These are phyloP conservation scores for Thalassiosira profunda DNA, from an alignment of 108 stramenopile genomes.

Conservation along the genomic window DNA sequence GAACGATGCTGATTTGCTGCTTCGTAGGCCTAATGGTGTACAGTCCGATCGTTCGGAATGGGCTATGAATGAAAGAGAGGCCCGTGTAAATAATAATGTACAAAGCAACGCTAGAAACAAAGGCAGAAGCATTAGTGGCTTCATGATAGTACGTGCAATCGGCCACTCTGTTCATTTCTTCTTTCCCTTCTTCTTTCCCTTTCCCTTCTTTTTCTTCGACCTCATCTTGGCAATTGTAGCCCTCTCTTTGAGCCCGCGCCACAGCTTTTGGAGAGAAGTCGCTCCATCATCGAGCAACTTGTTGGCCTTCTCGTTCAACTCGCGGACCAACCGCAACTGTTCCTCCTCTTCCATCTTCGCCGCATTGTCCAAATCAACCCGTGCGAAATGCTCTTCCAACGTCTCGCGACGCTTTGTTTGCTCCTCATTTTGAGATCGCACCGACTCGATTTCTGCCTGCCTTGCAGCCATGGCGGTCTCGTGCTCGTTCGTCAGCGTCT, in stretches of 20 bases:
- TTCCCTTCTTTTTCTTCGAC: conserved; percentile 24
- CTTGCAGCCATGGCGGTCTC: neutral
- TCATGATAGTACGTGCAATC: too few species aligned
- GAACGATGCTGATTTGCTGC: conserved; percentile 50
- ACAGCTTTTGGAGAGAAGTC: conserved; percentile 28
- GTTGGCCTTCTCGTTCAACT: conserved; percentile 8
- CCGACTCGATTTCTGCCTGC: conserved; percentile 7
- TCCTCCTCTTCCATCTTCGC: conserved; percentile 34
- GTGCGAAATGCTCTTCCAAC: conserved; percentile 34
- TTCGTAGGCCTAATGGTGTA: conserved; percentile 57
- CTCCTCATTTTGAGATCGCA: neutral
- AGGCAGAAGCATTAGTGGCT: too few species aligned
- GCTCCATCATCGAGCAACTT: conserved; percentile 26
- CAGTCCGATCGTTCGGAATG: conserved; percentile 50
- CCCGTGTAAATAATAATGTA: too few species aligned
- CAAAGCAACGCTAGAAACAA: too few species aligned
- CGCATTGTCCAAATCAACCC: conserved; percentile 26
- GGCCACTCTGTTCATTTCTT: too few species aligned
- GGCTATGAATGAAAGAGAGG: neutral
- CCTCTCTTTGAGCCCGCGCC: conserved; percentile 30
- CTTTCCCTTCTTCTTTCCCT: conserved; percentile 18
- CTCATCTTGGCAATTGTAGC: conserved; percentile 19
- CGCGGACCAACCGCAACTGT: conserved; percentile 7
- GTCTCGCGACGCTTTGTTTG: conserved; percentile 2
- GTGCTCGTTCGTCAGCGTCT: neutral